Evolutionary conservation across 805 yeast species (phyloP), one percentile per base, ranked within the genome.

Genomic region (Sugiyamaella americana): DNA sequence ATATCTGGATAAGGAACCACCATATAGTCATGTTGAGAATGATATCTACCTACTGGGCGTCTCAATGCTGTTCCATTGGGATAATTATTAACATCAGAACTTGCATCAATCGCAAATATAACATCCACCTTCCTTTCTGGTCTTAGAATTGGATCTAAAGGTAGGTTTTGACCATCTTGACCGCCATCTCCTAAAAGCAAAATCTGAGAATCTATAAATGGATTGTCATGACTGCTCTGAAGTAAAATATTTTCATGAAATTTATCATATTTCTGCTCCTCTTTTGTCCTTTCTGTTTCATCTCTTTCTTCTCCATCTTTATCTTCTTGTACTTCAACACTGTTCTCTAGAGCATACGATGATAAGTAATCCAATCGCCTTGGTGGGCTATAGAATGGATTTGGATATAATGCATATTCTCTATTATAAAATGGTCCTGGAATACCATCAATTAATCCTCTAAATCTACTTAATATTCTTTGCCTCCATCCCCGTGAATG

Each of bases 101-200:
- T 51, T 40, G 58, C 55, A 49, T 61, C 65, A 47, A 61, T 54
- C 0, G 89, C 82, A 52, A 85, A 71, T 5, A 84, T 67, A 11
- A 79, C 69, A 59, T 85, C 93, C 26, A 82, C 66, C 16, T 71
- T 63, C 60, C 87, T 69, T 39, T 75, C 74, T 4, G 78, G 76
- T 53, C 81, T 83, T 22, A 83, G 57, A 43, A 85, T 69, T 2
- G 91, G 86, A 24, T 73, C 66, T 34, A 82, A 62, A 0, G 94
- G 93, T 16, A 85, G 70, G 57, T 83, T 83, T 62, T 83, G 87
- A 5, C 72, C 69, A 60, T 84, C 91, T 61, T 81, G 87, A 26
- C 93, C 94, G 37, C 94, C 94, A 59, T 85, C 94, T 24, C 78
- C 87, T 49, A 85, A 66, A 48, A 62, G 48, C 43, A 84, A 65